These are phyloP conservation scores for Pythium oligandrum DNA, from an alignment of 352 stramenopile genomes.

Conservation along the genomic window DNA sequence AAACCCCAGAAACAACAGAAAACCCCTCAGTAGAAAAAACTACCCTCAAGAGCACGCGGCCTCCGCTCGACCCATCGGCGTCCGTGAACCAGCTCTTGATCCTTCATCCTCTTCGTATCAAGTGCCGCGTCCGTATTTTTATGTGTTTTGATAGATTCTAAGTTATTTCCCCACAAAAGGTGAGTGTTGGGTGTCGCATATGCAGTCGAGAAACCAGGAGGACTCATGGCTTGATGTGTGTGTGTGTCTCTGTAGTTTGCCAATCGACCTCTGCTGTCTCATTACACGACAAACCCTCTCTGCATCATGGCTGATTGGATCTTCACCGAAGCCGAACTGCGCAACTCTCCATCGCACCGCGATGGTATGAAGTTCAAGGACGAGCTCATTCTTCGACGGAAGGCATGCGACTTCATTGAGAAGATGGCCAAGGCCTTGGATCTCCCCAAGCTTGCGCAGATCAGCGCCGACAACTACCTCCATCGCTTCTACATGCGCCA, in stretches of 20 bases:
- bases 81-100: conserved; percentile 4
- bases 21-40: conserved; percentile 9
- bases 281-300: conserved; percentile 16
- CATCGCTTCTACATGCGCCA: conserved; percentile 87
- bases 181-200: conserved; percentile 7
- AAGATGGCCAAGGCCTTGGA: conserved; percentile 77
- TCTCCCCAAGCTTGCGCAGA: conserved; percentile 76
- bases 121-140: conserved; percentile 15
- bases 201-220: background rate
- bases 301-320: conserved; percentile 65
- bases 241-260: conserved; percentile 6
- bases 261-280: conserved; percentile 13
- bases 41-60: conserved; percentile 1
- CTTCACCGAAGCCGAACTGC: conserved; percentile 69
- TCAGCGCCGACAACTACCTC: conserved; percentile 84
- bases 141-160: conserved; percentile 29
- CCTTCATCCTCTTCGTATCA: background rate
- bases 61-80: conserved; percentile 9
- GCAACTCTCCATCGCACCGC: conserved; percentile 52
- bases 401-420: conserved; percentile 83
- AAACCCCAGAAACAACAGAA: conserved; percentile 11
- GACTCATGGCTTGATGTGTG: conserved; percentile 3
- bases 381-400: conserved; percentile 62
- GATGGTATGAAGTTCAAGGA: conserved; percentile 78
- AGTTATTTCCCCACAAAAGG: conserved; percentile 17